phyloP scores from a whole-genome alignment of 331 rosid species.

The Quercus phellos region DNA sequence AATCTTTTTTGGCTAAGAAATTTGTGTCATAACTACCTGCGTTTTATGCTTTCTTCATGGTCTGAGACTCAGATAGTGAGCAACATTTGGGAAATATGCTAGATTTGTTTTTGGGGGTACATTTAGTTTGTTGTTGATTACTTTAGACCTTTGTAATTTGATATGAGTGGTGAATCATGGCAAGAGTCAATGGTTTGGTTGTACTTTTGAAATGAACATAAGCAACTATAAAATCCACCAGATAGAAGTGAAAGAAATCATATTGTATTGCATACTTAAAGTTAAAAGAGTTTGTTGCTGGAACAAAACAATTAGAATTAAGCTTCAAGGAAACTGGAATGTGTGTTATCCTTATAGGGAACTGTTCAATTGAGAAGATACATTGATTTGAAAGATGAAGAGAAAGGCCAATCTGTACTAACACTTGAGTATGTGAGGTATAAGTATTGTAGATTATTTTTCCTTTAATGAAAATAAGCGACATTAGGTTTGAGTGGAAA shows the following conservation, averaged over 20 bases:
- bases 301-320: no score
- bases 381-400: no score
- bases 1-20: background rate
- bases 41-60: background rate
- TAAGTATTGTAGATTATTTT: background rate
- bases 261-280: background rate
- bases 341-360: no score
- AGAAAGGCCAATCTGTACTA: background rate
- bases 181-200: background rate
- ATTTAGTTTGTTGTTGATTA: background rate
- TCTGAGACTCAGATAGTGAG: background rate
- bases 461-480: background rate
- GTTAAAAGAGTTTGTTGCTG: no score
- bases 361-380: no score
- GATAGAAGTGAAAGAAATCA: background rate
- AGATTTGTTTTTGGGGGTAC: background rate
- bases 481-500: background rate
- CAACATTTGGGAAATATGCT: background rate
- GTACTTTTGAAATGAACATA: background rate
- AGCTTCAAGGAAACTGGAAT: no score
- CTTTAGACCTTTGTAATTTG: background rate
- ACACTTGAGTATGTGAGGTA: background rate
- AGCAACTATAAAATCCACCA: background rate
- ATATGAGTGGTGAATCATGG: background rate
- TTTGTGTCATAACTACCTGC: background rate